Evolutionary conservation across 1,139 yeast species (phyloP), one percentile per base, ranked within the genome.

Genomic region (Candida dubliniensis): DNA sequence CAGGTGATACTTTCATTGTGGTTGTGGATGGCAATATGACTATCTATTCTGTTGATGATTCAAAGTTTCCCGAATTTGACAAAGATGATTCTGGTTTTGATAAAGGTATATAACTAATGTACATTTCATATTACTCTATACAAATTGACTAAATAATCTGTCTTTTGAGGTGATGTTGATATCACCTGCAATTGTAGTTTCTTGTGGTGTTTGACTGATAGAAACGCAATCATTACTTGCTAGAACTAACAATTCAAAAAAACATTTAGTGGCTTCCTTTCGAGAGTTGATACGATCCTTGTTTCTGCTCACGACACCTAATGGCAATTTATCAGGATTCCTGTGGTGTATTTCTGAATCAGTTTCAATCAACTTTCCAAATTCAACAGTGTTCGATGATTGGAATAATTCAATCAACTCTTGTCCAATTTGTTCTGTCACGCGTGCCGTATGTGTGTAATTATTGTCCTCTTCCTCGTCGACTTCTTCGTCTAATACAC

Each of bases 161-260:
- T 74, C 74, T 55, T 77, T 83, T 5, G 82, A 69, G 15, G 69
- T 60, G 36, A 89, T 74, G 12, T 59, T 56, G 44, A 90, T 83
- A 32, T 76, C 79, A 2, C 83, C 84, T 48, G 82, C 88, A 12
- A 86, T 63, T 31, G 69, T 72, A 2, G 63, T 58, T 8, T 42
- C 42, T 5, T 44, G 25, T 7, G 45, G 52, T 2, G 59, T 55
- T 66, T 90, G 96, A 27, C 77, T 65, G 37, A 90, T 63, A 18
- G 71, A 66, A 41, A 90, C 67, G 41, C 91, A 84, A 54, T 86
- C 93, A 45, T 82, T 74, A 8, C 95, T 86, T 1, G 96, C 95
- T 50, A 90, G 69, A 1, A 89, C 93, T 55, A 91, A 71, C 60
- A 90, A 64, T 59, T 90, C 96, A 58, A 90, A 89, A 64, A 90